Evolutionary conservation across 257 asterid genomes (phyloP), one percentile per base, ranked within the genome.

Genomic region (Mitragyna speciosa): DNA sequence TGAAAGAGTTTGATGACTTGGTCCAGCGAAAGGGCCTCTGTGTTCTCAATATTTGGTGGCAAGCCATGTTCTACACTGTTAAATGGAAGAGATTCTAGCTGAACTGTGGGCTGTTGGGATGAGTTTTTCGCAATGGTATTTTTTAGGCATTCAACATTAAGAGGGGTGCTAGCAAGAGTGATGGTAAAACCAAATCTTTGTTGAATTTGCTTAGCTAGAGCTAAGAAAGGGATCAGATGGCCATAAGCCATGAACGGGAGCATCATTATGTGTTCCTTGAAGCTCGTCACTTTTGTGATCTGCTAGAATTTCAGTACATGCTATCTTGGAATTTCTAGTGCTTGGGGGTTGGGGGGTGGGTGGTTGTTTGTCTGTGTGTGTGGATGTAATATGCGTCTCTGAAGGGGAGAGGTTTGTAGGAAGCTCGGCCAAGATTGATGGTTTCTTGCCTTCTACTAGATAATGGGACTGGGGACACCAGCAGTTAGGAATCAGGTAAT

Each of bases 1-100:
- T 83, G 84, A 76, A 83, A 85, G 51, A 95, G 88, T 69, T 54
- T 68, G 0, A 87, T 31, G 43, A 95, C 59, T 52, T 80, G 86
- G 79, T 72, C 41, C 41, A 36, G 4, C 2, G 97, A 84, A 19
- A 95, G 33, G 30, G 90, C 76, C 67, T 93, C 99, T 0, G 97
- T 87, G 88, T 93, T 95, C 86, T 95, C 98, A 6, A 88, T 82
- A 72, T 89, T 81, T 0, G 96, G 95, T 2, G 97, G 97, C 80
- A 95, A 89, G 66, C 90, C 92, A 71, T 92, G 93, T 12, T 86
- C 86, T 45, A 28, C 5, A 65, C 90, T 75, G 79, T 87, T 79
- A 84, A 88, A 91, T 9, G 94, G 93, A 49, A 95, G 97, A 26
- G 86, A 72, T 33, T 59, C 82, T 26, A 93, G 31, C 19, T 83